Evolutionary conservation across 352 stramenopile genomes (phyloP).

Genomic region (Proteromonas lacertae): DNA sequence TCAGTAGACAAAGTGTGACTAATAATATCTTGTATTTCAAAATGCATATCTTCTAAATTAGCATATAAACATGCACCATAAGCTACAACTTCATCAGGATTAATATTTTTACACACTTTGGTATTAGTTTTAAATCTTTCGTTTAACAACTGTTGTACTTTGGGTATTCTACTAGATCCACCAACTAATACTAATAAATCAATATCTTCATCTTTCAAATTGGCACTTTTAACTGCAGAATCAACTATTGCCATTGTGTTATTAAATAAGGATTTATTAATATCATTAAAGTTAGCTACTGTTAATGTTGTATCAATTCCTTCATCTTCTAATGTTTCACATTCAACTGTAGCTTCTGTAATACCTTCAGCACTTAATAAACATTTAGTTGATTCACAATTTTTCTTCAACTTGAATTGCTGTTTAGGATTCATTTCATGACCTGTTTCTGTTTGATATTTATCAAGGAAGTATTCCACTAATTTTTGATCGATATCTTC

Average conservation of each 20-base stretch:
- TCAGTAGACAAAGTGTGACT: too few relatives aligned
- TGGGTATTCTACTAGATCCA: conserved; percentile 68
- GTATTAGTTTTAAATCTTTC: conserved; percentile 1
- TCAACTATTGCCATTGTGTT: conserved; percentile 39
- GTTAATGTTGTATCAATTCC: conserved; percentile 48
- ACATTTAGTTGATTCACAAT: too few relatives aligned
- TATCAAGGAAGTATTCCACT: too few relatives aligned
- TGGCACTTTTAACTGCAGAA: conserved; percentile 68
- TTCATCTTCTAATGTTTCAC: conserved; percentile 18
- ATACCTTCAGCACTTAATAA: too few relatives aligned
- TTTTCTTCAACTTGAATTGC: too few relatives aligned
- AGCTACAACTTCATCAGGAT: conserved; percentile 85
- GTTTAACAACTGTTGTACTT: conserved; percentile 48
- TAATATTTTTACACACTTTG: background rate
- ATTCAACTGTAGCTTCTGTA: conserved; percentile 22
- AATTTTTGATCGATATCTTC: too few relatives aligned
- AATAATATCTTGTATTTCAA: too few relatives aligned
- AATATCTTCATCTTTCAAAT: conserved; percentile 32
- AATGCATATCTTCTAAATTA: too few relatives aligned
- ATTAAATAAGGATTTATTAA: conserved; percentile 71
- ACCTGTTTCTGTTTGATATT: too few relatives aligned
- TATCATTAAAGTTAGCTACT: conserved; percentile 70
- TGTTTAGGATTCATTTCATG: too few relatives aligned
- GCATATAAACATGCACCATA: too few relatives aligned
- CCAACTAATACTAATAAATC: conserved; percentile 62